phyloP scores from a whole-genome alignment of 306 rosid species.

The Vigna hirtella region DNA sequence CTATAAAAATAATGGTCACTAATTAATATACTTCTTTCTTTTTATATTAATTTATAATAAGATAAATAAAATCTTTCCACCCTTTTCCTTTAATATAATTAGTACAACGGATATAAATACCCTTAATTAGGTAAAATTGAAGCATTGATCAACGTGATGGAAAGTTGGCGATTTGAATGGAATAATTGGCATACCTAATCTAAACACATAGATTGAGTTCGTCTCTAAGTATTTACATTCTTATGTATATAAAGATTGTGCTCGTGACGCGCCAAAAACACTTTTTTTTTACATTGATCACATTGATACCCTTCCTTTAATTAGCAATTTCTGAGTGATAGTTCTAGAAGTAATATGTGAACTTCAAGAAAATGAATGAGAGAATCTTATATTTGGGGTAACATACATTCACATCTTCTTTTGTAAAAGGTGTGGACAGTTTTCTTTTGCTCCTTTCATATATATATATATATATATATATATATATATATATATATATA shows the following conservation, averaged over 20 bases:
- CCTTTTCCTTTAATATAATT: no score
- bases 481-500: no score
- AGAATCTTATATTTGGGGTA: conserved; percentile 16
- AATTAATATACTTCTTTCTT: no score
- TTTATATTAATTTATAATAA: no score
- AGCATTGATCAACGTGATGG: no score
- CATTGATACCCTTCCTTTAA: conserved; percentile 1
- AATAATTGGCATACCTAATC: neutral
- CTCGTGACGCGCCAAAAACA: neutral
- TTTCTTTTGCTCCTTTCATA: neutral
- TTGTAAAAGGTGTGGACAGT: neutral
- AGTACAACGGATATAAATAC: no score
- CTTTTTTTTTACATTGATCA: conserved; percentile 1
- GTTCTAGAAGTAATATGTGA: conserved; percentile 14
- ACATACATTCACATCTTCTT: conserved; percentile 8
- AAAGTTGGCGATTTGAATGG: neutral
- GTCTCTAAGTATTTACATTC: neutral
- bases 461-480: no score
- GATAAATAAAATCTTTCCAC: no score
- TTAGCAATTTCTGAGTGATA: conserved; percentile 14
- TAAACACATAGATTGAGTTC: neutral
- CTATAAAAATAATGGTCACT: no score
- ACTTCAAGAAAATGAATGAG: conserved; percentile 21
- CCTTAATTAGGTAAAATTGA: no score
- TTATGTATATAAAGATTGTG: neutral